Percentiles rank a stretch among this genome's conserved stretches.
phyloP scores from a whole-genome alignment of 495 filamentous ascomycete species.

The Lophiostoma macrostomum region DNA sequence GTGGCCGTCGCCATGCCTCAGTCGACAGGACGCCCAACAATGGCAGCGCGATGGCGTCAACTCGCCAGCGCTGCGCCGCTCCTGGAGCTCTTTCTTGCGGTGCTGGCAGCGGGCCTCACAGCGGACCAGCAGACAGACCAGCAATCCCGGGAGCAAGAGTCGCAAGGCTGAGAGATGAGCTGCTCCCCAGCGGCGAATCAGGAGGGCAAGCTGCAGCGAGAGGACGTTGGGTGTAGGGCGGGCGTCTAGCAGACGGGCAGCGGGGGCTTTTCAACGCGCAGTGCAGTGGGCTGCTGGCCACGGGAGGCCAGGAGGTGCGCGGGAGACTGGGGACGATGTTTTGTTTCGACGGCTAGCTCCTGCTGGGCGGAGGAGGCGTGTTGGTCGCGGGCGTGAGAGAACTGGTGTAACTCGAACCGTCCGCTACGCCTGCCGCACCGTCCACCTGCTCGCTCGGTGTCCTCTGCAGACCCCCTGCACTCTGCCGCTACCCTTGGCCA shows the following conservation, averaged over 20 bases:
- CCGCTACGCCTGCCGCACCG: background rate
- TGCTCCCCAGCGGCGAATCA: slow-evolving; percentile 17
- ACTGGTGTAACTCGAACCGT: slow-evolving; percentile 2
- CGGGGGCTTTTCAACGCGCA: slow-evolving; percentile 3
- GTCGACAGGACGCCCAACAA: background rate
- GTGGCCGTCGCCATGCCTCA: slow-evolving; percentile 32
- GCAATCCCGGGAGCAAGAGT: background rate
- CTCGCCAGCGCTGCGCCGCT: background rate
- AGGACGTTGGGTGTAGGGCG: slow-evolving; percentile 8
- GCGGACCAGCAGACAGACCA: background rate
- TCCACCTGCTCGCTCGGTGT: slow-evolving; percentile 19
- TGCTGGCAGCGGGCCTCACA: slow-evolving; percentile 3
- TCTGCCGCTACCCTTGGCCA: slow-evolving; percentile 10
- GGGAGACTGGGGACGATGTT: background rate
- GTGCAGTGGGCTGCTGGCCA: background rate
- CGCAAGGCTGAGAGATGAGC: slow-evolving; percentile 22
- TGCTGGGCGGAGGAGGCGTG: background rate
- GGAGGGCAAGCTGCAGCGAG: slow-evolving; percentile 2
- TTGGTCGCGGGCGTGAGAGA: background rate
- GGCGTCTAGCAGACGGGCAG: slow-evolving; percentile 6
- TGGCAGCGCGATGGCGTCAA: background rate
- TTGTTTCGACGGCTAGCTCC: slow-evolving; percentile 19
- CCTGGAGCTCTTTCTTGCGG: background rate
- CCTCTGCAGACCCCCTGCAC: slow-evolving; percentile 6
- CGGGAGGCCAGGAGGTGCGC: background rate